Base-by-base conservation (phyloP, 2,329 filamentous ascomycete genomes). In the Apiospora phragmitis region DNA sequence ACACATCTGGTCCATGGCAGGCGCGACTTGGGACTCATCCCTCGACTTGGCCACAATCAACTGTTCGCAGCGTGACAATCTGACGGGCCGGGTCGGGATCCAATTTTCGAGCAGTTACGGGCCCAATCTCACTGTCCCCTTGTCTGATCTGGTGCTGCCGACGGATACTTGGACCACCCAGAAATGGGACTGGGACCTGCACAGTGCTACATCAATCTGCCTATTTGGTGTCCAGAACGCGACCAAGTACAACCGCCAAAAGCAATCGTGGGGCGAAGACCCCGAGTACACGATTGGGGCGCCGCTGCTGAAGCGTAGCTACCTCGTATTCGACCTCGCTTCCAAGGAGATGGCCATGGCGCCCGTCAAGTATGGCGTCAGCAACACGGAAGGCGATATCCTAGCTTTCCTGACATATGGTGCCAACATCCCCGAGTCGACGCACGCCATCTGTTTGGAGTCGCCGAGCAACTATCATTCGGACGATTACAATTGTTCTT, bases 291-390 rank as follows among this genome's bases (percentile, higher is more conserved):
- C 41, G 29, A 51, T 81, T 3, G 76, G 78, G 21, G 72, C 73
- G 70, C 70, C 74, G 21, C 45, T 80, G 55, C 71, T 81, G 43
- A 77, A 77, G 42, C 76, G 78, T n/a, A 74, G 72, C 16, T 81
- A 81, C 71, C 73, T 76, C 66, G 79, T 79, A 4, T 80, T 80
- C 67, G 80, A 81, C 71, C 69, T 77, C 16, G 76, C 72, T 62
- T 80, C 80, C 72, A 62, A 71, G n/a, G 78, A 80, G 67, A 68
- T 81, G 3, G 79, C 78, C 45, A 32, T 81, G 14, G 80, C 79
- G 1, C 75, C 76, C 0, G 72, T 76, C 72, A 78, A 74, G 69
- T 76, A 78, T 11, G 69, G 69, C n/a, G 69, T 72, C 32, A 71
- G 68, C 4, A 32, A 26, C 26, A 68, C 66, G 26, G 67, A 68